Base-by-base conservation (phyloP, 768 basidiomycete genomes). In the Lentinula lateritia region DNA sequence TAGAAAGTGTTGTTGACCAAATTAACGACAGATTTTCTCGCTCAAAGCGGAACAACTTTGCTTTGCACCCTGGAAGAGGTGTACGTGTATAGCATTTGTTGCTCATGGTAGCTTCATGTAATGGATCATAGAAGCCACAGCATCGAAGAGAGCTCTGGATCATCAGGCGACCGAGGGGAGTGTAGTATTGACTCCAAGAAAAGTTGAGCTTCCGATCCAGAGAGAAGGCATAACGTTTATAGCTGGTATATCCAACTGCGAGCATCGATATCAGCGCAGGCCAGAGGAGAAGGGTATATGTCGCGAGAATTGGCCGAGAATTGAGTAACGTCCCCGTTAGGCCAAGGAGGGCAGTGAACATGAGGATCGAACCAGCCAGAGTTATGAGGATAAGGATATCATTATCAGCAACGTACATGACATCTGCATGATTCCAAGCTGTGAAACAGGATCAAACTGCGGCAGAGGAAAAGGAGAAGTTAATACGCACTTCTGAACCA, bases 211-310 rank as follows among this genome's bases (percentile, higher is more conserved):
- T 90, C 64, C 81, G 76, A 63, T 87, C 86, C 61, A 91, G 78
- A 38, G 85, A 74, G 67, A 87, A 83, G 0, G 80, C 74, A 85
- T 75, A 75, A 39, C 86, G 81, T 65, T 85, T 84, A 73, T 89
- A 90, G 18, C 81, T 73, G n/a, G 77, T 75, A 67, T 89, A 89
- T 35, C 86, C 87, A 60, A 89, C 76, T 5, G 82, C 77, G 63
- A 85, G 77, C 58, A 89, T 68, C 4, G 83, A 78, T 34, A 82
- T 68, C 61, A 89, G 73, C 0, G 78, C 78, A 2, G 88, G 86
- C 84, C 86, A 89, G 53, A 91, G 79, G 13, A 90, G 78, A 52
- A 90, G 71, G 23, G 82, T 75, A 75, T 90, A 90, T 58, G 85
- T 73, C 0, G 87, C 85, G 61, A 90, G 79, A 61, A 88, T 78